phyloP scores from a whole-genome alignment of 116 monocot genomes.

The Trichopus zeylanicus region DNA sequence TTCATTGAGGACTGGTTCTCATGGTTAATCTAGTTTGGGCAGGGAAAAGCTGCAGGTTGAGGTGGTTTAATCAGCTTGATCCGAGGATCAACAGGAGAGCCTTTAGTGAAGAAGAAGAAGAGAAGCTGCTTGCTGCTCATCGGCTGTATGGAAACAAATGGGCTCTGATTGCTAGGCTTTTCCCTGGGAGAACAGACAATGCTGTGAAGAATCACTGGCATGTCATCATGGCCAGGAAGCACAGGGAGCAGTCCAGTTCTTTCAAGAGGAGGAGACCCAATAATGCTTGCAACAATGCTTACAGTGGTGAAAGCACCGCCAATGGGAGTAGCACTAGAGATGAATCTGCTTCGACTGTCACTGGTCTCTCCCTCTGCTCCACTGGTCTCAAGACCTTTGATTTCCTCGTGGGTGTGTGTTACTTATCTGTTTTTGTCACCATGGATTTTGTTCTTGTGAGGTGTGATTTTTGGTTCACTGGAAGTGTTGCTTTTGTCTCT shows the following conservation, averaged over 20 bases:
- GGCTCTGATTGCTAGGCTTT: conserved; percentile 62
- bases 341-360: conserved; percentile 22
- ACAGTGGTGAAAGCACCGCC: conserved; percentile 43
- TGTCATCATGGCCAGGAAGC: conserved; percentile 70
- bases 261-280: conserved; percentile 33
- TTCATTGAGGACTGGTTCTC: too few species aligned
- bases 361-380: conserved; percentile 22
- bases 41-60: conserved; percentile 79
- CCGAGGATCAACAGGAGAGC: conserved; percentile 70
- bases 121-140: conserved; percentile 56
- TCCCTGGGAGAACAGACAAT: conserved; percentile 72
- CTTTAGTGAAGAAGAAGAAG: conserved; percentile 65
- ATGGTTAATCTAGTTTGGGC: background rate
- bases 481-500: background rate
- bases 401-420: conserved; percentile 16
- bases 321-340: conserved; percentile 48
- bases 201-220: conserved; percentile 85
- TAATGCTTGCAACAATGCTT: conserved; percentile 14
- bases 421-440: background rate
- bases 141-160: conserved; percentile 64
- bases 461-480: background rate
- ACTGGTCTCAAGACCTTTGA: background rate
- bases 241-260: conserved; percentile 34
- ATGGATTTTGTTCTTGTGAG: background rate
- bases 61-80: conserved; percentile 88